Percentiles rank a stretch among this genome's conserved stretches.
phyloP scores from a whole-genome alignment of 2,329 filamentous ascomycete species.

The Geosmithia putterillii region DNA sequence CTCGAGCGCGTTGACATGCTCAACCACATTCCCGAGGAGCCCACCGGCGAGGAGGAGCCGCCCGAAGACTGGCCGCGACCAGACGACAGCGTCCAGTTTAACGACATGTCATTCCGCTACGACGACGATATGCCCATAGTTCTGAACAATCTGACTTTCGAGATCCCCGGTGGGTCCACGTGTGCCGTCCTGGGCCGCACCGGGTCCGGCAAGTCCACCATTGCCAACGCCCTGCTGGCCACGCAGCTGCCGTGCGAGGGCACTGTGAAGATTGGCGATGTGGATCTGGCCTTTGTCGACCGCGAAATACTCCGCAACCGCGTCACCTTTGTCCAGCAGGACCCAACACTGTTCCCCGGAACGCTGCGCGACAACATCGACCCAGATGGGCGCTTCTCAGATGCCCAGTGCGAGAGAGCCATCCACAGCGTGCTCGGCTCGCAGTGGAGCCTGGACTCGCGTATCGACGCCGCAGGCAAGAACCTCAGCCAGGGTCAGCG shows the following conservation, averaged over 20 bases:
- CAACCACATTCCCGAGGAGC: conserved; percentile 65
- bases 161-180: conserved; percentile 52
- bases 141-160: conserved; percentile 54
- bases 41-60: conserved; percentile 51
- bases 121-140: conserved; percentile 66
- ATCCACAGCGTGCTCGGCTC: conserved; percentile 47
- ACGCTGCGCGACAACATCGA: conserved; percentile 55
- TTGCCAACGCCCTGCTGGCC: conserved; percentile 45
- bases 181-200: conserved; percentile 69
- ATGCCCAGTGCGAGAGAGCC: conserved; percentile 34
- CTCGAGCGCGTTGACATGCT: conserved; percentile 80
- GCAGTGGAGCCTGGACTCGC: conserved; percentile 33
- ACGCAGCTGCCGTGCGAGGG: conserved; percentile 40
- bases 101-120: conserved; percentile 68
- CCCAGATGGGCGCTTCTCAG: conserved; percentile 46
- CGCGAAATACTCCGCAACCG: conserved; percentile 43
- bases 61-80: conserved; percentile 68
- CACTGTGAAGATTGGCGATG: conserved; percentile 37
- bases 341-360: conserved; percentile 49
- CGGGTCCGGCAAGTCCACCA: conserved; percentile 76
- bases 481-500: conserved; percentile 52
- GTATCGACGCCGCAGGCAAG: conserved; percentile 46
- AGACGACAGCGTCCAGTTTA: conserved; percentile 61
- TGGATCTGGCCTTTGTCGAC: conserved; percentile 40
- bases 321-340: conserved; percentile 52